Conservation (phyloP, 306 rosid genomes). For the Cyamopsis tetragonoloba region DNA sequence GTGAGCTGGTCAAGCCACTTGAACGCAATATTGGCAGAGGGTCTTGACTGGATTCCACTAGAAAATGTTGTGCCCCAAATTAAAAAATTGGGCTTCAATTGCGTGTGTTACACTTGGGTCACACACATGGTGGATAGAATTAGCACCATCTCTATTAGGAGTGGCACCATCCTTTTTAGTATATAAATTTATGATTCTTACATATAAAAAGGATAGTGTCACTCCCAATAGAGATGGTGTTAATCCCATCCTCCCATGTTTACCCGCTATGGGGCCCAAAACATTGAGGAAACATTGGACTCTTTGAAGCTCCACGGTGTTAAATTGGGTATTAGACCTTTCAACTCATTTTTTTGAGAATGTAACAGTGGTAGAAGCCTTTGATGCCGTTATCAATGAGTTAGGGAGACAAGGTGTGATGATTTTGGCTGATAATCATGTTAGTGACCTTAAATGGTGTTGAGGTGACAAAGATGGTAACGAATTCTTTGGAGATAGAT, state of each 20-base stretch:
- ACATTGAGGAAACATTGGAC: slow-evolving; percentile 13
- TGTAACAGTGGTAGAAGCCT: slow-evolving; percentile 2
- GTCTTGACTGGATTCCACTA: slow-evolving; percentile 19
- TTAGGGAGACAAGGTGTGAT: slow-evolving; percentile 30
- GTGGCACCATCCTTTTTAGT: no score
- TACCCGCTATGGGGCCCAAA: slow-evolving; percentile 2
- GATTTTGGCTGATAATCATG: slow-evolving; percentile 37
- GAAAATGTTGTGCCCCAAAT: background rate
- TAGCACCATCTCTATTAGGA: no score
- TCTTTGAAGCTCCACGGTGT: background rate
- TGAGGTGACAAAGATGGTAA: slow-evolving; percentile 29
- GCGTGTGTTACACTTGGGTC: slow-evolving; percentile 39
- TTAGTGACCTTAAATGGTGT: slow-evolving; percentile 39
- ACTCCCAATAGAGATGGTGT: no score
- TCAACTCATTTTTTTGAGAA: slow-evolving; percentile 21
- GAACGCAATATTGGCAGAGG: slow-evolving; percentile 35
- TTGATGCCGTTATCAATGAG: slow-evolving; percentile 25
- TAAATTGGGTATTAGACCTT: background rate
- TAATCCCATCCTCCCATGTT: no score
- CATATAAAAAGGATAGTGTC: no score
- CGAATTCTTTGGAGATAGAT: slow-evolving; percentile 33
- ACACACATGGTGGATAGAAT: no score
- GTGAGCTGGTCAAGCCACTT: slow-evolving; percentile 41
- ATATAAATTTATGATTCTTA: no score
- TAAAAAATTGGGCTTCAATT: slow-evolving; percentile 13